These are phyloP conservation scores for Gastroboletus turbinatus DNA, from an alignment of 1,284 basidiomycete genomes.

Conservation along the genomic window DNA sequence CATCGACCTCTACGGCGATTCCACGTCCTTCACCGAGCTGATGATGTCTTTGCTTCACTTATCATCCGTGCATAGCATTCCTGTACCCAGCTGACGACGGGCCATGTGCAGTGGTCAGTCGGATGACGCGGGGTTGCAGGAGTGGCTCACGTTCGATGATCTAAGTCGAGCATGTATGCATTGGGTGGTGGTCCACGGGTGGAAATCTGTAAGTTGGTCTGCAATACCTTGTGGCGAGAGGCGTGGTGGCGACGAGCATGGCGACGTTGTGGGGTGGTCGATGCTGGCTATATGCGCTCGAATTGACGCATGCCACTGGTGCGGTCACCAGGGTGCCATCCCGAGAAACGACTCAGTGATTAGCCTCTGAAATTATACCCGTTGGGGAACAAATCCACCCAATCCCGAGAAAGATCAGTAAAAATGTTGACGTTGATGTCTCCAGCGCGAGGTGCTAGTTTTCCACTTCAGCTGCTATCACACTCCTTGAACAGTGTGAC, in stretches of 20 bases:
- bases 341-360: background rate
- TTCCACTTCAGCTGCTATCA: background rate
- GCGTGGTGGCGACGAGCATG: background rate
- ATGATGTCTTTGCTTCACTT: background rate
- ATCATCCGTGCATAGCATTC: conserved; percentile 15
- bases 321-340: background rate
- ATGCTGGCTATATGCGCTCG: conserved; percentile 7
- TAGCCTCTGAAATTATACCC: no score
- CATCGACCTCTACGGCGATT: background rate
- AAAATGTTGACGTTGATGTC: background rate
- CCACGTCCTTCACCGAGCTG: background rate
- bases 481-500: background rate
- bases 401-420: background rate
- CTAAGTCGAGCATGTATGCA: background rate
- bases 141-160: background rate
- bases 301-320: background rate
- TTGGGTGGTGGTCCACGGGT: background rate
- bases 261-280: background rate
- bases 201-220: background rate
- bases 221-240: background rate
- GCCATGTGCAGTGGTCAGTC: background rate
- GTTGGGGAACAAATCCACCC: background rate
- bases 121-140: background rate
- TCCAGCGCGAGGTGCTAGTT: background rate
- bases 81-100: conserved; percentile 7